Evolutionary conservation across 345 rosid genomes (phyloP), one percentile per base, ranked within the genome.

Genomic region (Cardiospermum halicacabum): DNA sequence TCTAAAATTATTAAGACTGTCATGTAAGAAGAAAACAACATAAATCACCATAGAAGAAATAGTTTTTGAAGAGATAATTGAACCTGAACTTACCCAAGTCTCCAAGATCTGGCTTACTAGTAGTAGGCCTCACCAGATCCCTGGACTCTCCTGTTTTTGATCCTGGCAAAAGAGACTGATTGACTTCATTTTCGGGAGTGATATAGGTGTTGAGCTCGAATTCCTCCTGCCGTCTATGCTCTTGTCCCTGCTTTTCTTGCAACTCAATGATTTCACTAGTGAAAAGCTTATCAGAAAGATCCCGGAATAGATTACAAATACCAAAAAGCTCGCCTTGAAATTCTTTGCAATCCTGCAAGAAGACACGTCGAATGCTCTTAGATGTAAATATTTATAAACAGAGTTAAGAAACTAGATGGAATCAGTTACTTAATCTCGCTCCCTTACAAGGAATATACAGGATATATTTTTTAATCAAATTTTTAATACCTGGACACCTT

Each of bases 271-370:
- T 81, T 70, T 88, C 89, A 59, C 97, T 89, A 36, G 96, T 89
- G 74, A 94, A 91, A 67, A 85, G 91, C 63, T 88, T 85, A 69
- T 89, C 91, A 22, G 97, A 94, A 60, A 94, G 85, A 78, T 94
- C 91, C 3, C 88, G 91, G 57, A 94, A 94, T 58, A 94, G 78
- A 76, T 94, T 94, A 68, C 92, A 85, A 60, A 94, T 86, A 58
- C 99, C 99, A 21, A 94, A 94, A 40, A 94, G 87, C 82, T 91
- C 97, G 1, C 98, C 96, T 76, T 89, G 91, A 69, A 85, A 91
- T 70, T 89, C 87, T 74, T 89, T 94, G 76, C 92, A 91, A 73
- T 94, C 97, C 97, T 94, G 84, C 65, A 70, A 62, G 12, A 59
- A 66, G 68, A 67, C n/a, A 42, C n/a, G 25, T 49, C 12, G 53